Conservation (phyloP, 495 filamentous ascomycete species). For the Glarea lozoyensis region DNA sequence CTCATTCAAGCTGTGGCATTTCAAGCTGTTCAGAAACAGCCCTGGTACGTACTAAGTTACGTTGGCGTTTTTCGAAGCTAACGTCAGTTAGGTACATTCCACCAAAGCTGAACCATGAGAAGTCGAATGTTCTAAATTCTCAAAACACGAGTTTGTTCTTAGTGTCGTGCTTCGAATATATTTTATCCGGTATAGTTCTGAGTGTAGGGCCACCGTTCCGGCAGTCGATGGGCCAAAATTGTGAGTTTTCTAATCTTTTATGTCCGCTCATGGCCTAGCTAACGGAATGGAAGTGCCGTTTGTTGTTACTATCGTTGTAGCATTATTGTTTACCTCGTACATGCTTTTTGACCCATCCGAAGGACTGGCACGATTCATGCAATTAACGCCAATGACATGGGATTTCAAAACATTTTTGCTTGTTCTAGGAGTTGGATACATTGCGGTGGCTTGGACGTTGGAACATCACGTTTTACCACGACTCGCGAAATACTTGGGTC, state of each 20-base stretch:
- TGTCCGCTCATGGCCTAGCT: not conserved
- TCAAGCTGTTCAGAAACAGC: constrained; percentile 59
- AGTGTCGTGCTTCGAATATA: constrained; percentile 89
- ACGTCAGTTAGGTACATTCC: constrained; percentile 59
- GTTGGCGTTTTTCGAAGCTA: not conserved
- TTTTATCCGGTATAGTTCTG: constrained; percentile 76
- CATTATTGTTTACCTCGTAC: constrained; percentile 56
- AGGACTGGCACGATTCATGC: constrained; percentile 68
- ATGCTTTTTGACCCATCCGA: constrained; percentile 67
- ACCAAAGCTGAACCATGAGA: constrained; percentile 61
- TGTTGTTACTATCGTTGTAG: constrained; percentile 61
- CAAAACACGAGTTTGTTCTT: constrained; percentile 88
- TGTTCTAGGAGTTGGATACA: constrained; percentile 54
- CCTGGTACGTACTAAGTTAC: constrained; percentile 50
- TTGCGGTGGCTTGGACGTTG: constrained; percentile 55
- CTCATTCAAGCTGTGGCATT: constrained; percentile 69
- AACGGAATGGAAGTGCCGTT: constrained; percentile 57
- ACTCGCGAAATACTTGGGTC: constrained; percentile 61
- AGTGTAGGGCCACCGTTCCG: constrained; percentile 86
- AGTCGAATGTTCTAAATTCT: constrained; percentile 79
- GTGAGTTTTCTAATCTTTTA: constrained; percentile 35
- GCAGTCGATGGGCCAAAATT: constrained; percentile 69
- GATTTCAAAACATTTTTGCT: constrained; percentile 66
- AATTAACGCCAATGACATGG: constrained; percentile 66
- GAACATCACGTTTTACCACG: constrained; percentile 63